These are phyloP conservation scores for Claviceps sp. DNA, from an alignment of 2,329 filamentous ascomycete genomes.

Conservation along the genomic window DNA sequence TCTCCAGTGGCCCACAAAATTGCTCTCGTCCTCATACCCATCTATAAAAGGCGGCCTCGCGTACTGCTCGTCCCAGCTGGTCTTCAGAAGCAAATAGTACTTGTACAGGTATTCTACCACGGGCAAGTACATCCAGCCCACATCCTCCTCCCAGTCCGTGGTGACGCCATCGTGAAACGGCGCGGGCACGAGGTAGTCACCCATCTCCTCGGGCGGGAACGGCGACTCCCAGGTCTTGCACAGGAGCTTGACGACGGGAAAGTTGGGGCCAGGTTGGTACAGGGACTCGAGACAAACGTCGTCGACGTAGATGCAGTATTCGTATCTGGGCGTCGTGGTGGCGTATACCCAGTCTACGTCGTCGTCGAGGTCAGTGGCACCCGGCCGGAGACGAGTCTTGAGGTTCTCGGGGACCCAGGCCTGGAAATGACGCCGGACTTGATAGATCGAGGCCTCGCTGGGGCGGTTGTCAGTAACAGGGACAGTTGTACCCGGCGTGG, in stretches of 20 bases:
- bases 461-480: background rate
- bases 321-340: constrained; percentile 1
- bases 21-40: background rate
- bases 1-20: background rate
- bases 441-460: constrained; percentile 1
- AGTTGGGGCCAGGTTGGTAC: background rate
- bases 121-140: constrained; percentile 2
- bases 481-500: background rate
- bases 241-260: background rate
- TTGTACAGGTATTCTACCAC: background rate
- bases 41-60: background rate
- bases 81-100: background rate
- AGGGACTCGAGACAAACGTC: constrained; percentile 1
- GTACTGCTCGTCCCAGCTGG: background rate
- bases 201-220: background rate
- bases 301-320: constrained; percentile 1
- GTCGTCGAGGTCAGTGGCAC: background rate
- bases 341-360: background rate
- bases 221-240: background rate
- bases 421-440: constrained; percentile 2
- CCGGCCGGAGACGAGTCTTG: background rate
- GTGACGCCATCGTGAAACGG: background rate
- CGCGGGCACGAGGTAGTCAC: background rate
- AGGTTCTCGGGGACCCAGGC: constrained; percentile 2
- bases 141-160: background rate